Evolutionary conservation across 2,329 filamentous ascomycete species (phyloP), one percentile per base, ranked within the genome.

Genomic region (Sclerotinia spermophila): DNA sequence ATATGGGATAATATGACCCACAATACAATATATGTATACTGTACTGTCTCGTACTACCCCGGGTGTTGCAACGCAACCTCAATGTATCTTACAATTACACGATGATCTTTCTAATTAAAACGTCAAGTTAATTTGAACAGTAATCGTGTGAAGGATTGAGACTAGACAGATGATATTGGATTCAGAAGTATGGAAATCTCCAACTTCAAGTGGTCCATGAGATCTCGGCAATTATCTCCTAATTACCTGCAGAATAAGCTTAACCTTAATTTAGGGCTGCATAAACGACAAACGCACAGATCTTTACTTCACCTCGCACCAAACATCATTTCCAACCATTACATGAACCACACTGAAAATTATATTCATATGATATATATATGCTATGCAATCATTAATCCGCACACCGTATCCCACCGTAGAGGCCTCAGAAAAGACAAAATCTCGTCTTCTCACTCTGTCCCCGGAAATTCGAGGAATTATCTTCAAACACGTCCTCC

Each of bases 251-350:
- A 27, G 48, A 51, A 53, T 53, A n/a, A n/a, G n/a, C n/a, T 42
- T 45, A 51, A 38, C 44, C 61, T 64, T 64, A 38, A 64, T 51
- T 51, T 51, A 64, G 61, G 44, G 61, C 44, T 51, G 44, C 44
- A 51, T 51, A 21, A 48, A 17, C 33, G 24, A n/a, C 21, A n/a
- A 51, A 24, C 13, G 33, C 61, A 64, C 61, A 13, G 61, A 38
- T 17, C 17, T 21, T 30, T 53, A 5, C 48, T 27, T 27, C 17
- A 30, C n/a, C n/a, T 27, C 13, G 48, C 15, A 53, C 27, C 48
- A 17, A 53, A 30, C 13, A n/a, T 17, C n/a, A 15, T 51, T n/a
- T 27, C n/a, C 48, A 51, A 51, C 17, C n/a, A 27, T 8, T 51
- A 51, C n/a, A 51, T 17, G 13, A 15, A 48, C 45, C 45, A 24